These are phyloP conservation scores for Nemania sp. DNA, from an alignment of 2,329 filamentous ascomycete species.

Conservation along the genomic window DNA sequence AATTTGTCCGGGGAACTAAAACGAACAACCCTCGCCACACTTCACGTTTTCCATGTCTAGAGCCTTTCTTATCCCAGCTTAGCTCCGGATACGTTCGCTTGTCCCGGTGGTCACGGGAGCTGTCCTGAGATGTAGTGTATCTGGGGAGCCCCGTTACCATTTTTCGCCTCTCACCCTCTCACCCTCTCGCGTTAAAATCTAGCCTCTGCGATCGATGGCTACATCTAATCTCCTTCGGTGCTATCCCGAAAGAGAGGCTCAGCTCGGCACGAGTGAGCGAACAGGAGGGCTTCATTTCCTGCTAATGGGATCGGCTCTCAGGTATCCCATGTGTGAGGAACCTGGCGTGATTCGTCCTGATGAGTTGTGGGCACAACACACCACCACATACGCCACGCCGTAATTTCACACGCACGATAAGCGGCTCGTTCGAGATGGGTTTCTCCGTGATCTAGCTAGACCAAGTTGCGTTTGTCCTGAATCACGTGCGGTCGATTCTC, in stretches of 20 bases:
- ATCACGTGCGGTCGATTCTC: neutral
- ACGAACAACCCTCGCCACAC: neutral
- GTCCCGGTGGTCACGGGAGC: neutral
- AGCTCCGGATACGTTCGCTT: slow-evolving; percentile 6
- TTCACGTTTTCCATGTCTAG: neutral
- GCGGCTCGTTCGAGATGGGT: neutral
- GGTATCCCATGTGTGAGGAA: too few species aligned
- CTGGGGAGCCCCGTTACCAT: neutral
- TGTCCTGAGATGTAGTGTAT: neutral
- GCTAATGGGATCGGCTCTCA: too few species aligned
- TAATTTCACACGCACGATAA: neutral
- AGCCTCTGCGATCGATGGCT: too few species aligned
- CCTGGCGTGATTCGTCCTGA: neutral
- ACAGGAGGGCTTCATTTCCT: too few species aligned
- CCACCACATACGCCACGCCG: neutral
- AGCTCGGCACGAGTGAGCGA: too few species aligned
- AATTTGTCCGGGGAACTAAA: too few species aligned
- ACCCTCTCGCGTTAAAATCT: neutral
- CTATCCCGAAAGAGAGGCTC: too few species aligned
- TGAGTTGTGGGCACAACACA: neutral
- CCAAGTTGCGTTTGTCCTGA: neutral
- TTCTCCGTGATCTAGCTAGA: neutral
- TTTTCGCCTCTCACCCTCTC: neutral
- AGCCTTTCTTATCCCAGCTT: slow-evolving; percentile 9
- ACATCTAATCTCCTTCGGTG: too few species aligned